Base-by-base conservation (phyloP, 495 filamentous ascomycete genomes). In the Aspergillus saccharolyticus region DNA sequence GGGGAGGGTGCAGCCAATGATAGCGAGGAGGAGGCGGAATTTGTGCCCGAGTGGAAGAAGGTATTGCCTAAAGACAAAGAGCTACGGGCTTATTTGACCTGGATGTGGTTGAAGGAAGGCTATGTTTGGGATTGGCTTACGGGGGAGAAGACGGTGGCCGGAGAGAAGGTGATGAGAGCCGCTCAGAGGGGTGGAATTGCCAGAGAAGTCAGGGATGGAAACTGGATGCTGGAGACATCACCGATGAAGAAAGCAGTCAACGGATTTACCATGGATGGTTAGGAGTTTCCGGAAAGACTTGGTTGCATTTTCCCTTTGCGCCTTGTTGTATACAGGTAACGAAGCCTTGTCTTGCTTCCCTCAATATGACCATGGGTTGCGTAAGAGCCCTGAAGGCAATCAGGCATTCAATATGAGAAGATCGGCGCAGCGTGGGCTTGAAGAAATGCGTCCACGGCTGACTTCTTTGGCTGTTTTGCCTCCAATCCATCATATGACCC, bases 51-150 rank as follows among this genome's bases (percentile, higher is more conserved):
- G 68, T 97, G 94, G 94, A 92, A 88, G 75, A 77, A 87, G 2
- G 91, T 97, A 0, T 61, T 92, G 24, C 92, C 94, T 0, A 68
- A 77, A 46, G 94, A 98, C 66, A 97, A 97, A 70, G 94, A 98
- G 69, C 69, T 97, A 42, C 78, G 89, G 18, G 91, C 90, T 0
- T 96, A 87, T 73, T 66, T 96, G 63, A 75, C 86, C 2, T 97
- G 93, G 93, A 85, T 89, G 79, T 97, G 94, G 93, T 77, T 90
- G 54, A 85, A 86, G 55, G 88, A 95, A 59, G 93, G 92, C 1
- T 90, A 84, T 80, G 73, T 80, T 14, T 96, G 91, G 90, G 83
- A 96, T 73, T 82, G 81, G 0, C 63, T 75, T 52, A 90, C 88
- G 0, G 91, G 90, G 0, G 75, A 87, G 44, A 78, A 78, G 58